Evolutionary conservation across 805 yeast species (phyloP).

Genomic region (Spathaspora hagerdaliae): DNA sequence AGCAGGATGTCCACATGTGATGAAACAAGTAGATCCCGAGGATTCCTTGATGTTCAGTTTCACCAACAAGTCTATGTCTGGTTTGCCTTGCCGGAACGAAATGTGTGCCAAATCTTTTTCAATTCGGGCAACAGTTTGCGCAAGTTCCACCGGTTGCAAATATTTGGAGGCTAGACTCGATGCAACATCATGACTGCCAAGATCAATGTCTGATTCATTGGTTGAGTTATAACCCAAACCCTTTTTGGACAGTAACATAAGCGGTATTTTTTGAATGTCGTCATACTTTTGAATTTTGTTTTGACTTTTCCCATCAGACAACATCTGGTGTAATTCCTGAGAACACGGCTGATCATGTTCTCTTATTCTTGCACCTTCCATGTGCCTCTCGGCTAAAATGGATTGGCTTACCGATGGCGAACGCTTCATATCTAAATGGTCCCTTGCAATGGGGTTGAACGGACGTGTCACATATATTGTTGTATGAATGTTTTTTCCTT

Average conservation of each 20-base stretch:
- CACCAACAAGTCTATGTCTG: constrained; percentile 41
- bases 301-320: neutral
- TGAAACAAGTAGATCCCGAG: constrained; percentile 45
- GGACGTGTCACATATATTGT: constrained; percentile 26
- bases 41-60: constrained; percentile 32
- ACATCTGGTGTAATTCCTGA: neutral
- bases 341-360: neutral
- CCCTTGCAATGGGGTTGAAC: constrained; percentile 14
- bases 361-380: neutral
- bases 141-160: constrained; percentile 81
- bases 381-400: neutral
- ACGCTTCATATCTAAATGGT: constrained; percentile 30
- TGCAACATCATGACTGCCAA: neutral
- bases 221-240: neutral
- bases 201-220: constrained; percentile 28
- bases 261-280: neutral
- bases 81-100: constrained; percentile 44
- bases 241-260: neutral
- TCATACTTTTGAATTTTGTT: neutral
- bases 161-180: neutral
- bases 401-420: neutral
- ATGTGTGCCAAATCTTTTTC: constrained; percentile 24
- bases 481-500: constrained; percentile 19
- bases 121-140: constrained; percentile 18
- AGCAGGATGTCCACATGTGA: constrained; percentile 61